These are phyloP conservation scores for Rosa chinensis DNA, from an alignment of 306 rosid species.

Conservation along the genomic window DNA sequence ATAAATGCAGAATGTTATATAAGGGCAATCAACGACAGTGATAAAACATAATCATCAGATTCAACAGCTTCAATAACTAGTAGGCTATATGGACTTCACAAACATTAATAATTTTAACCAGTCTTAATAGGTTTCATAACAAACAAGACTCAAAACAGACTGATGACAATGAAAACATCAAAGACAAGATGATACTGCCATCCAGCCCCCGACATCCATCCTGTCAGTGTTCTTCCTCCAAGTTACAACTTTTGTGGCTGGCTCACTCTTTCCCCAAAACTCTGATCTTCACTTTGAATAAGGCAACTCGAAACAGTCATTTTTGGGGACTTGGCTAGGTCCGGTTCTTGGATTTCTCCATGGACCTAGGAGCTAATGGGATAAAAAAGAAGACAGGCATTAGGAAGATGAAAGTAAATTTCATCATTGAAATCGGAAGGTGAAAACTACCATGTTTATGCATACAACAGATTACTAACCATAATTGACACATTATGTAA, in stretches of 20 bases:
- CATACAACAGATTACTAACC: not conserved
- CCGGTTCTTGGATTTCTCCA: constrained; percentile 80
- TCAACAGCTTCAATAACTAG: constrained; percentile 37
- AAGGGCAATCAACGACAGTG: constrained; percentile 6
- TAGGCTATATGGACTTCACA: constrained; percentile 55
- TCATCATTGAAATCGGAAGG: not conserved
- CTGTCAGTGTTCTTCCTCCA: constrained; percentile 30
- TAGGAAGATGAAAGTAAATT: constrained; percentile 10
- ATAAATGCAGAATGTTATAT: constrained; percentile 9
- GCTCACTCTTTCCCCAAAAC: not conserved
- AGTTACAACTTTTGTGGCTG: constrained; percentile 23
- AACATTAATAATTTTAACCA: constrained; percentile 39
- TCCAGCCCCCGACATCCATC: constrained; percentile 27
- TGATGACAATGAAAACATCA: constrained; percentile 35
- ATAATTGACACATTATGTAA: not conserved
- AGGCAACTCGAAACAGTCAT: constrained; percentile 35
- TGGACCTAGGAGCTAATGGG: constrained; percentile 82
- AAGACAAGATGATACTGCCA: constrained; percentile 33
- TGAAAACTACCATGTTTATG: not conserved
- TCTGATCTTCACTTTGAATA: constrained; percentile 3
- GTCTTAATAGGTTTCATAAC: constrained; percentile 38
- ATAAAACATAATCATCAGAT: constrained; percentile 34
- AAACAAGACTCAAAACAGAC: constrained; percentile 41
- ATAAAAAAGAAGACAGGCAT: not conserved
- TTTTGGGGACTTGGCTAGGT: constrained; percentile 37